These are phyloP conservation scores for Boechera divaricarpa DNA, from an alignment of 345 rosid species.

Conservation along the genomic window DNA sequence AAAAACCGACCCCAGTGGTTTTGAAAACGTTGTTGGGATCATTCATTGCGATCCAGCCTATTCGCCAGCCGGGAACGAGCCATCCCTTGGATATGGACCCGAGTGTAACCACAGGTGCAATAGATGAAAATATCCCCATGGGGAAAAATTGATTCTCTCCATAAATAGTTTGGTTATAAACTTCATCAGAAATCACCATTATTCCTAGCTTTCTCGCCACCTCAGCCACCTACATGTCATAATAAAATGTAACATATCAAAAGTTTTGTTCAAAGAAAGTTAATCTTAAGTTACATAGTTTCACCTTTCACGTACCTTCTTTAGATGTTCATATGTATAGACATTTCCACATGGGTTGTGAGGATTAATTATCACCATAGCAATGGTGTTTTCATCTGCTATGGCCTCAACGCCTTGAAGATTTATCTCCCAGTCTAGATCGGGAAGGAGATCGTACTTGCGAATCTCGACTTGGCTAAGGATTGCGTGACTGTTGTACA, in stretches of 20 bases:
- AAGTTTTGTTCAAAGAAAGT: conserved; percentile 16
- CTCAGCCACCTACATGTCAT: conserved; percentile 55
- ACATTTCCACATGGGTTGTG: conserved; percentile 52
- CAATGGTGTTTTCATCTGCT: conserved; percentile 62
- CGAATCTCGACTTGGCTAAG: conserved; percentile 48
- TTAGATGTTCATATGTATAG: conserved; percentile 48
- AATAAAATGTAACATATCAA: not conserved
- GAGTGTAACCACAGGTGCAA: conserved; percentile 56
- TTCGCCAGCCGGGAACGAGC: conserved; percentile 67
- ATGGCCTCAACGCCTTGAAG: conserved; percentile 53
- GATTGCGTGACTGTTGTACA: conserved; percentile 46
- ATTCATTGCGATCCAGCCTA: conserved; percentile 57
- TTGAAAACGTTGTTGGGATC: conserved; percentile 51
- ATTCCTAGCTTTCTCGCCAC: conserved; percentile 55
- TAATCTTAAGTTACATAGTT: not conserved
- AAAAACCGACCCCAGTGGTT: conserved; percentile 46
- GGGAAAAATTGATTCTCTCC: conserved; percentile 57
- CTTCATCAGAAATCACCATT: conserved; percentile 66
- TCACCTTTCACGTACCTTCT: conserved; percentile 38
- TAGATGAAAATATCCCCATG: conserved; percentile 55
- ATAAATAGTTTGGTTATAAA: conserved; percentile 51
- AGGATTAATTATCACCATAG: conserved; percentile 55
- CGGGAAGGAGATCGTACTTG: conserved; percentile 57
- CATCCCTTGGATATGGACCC: conserved; percentile 69
- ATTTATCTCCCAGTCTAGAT: conserved; percentile 64